Conservation (phyloP, 345 rosid genomes). For the Corymbia maculata region DNA sequence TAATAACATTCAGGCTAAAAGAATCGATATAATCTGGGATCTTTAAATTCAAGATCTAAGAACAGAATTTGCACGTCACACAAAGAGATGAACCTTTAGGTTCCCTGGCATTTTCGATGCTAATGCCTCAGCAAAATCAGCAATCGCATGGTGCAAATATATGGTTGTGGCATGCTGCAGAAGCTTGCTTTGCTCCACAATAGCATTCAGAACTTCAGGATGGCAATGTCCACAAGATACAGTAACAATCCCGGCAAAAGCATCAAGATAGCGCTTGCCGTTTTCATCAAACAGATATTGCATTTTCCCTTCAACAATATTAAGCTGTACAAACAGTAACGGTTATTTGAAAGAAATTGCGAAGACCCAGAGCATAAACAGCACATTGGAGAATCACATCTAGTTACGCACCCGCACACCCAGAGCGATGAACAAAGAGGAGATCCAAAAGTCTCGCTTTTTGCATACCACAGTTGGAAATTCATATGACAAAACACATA, state of each 20-base stretch:
- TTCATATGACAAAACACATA: neutral
- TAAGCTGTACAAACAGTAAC: constrained; percentile 29
- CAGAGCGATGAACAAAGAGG: neutral
- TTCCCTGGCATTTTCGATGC: constrained; percentile 92
- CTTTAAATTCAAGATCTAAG: neutral
- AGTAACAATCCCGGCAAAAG: constrained; percentile 87
- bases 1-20: neutral
- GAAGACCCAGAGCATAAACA: neutral
- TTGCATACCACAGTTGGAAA: neutral
- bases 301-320: constrained; percentile 98
- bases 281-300: constrained; percentile 84
- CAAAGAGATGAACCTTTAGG: constrained; percentile 44
- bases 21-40: neutral
- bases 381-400: neutral
- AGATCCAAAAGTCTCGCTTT: neutral
- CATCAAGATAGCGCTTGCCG: constrained; percentile 74
- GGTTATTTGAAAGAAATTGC: neutral
- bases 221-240: constrained; percentile 98
- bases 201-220: constrained; percentile 64
- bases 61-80: neutral
- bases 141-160: constrained; percentile 75
- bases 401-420: neutral
- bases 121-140: constrained; percentile 85
- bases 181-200: constrained; percentile 67
- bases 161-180: constrained; percentile 90